Evolutionary conservation across 352 stramenopile genomes (phyloP), one percentile per base, ranked within the genome.

Genomic region (Globisporangium radiosum): DNA sequence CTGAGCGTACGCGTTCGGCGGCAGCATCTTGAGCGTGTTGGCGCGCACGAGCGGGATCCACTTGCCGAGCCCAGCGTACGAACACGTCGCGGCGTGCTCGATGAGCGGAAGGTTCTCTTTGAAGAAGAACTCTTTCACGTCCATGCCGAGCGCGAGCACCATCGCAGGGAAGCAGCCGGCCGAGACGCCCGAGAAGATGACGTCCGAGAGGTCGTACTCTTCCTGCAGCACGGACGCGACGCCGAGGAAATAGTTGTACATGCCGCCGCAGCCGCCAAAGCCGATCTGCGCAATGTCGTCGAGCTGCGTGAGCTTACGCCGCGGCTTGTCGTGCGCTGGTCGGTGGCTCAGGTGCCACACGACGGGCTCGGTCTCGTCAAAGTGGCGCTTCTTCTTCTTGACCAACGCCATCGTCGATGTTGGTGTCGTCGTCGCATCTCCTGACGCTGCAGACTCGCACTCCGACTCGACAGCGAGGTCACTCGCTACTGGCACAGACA

Each of bases 211-310:
- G 59, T 90, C 79, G 66, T 87, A 93, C 57, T 89, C 74, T 42
- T 93, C 78, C 68, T 88, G 78, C 48, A 88, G 53, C 45, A 93
- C 71, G 19, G 79, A 88, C 39, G 84, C 84, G 6, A 93, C 81
- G 5, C 84, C 84, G 36, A 93, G 62, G 42, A 91, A 88, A 64
- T 91, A 93, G 61, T 93, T 93, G 78, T 93, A 93, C 79, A 93
- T 91, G 56, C 83, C 83, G 7, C 83, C 83, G 50, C 83, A 93
- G 52, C 83, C 83, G 43, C 83, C 83, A 63, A 93, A 93, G 17
- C 81, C 79, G 47, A 93, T 81, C 59, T 93, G 83, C 48, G 74
- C 81, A 37, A 88, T 70, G 54, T 69, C 69, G 56, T 87, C 57
- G 57, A 83, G 67, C 56, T 73, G 60, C 56, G 77, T 87, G 40